Conservation (phyloP, 495 filamentous ascomycete genomes). For the Aspergillus conjunctus region DNA sequence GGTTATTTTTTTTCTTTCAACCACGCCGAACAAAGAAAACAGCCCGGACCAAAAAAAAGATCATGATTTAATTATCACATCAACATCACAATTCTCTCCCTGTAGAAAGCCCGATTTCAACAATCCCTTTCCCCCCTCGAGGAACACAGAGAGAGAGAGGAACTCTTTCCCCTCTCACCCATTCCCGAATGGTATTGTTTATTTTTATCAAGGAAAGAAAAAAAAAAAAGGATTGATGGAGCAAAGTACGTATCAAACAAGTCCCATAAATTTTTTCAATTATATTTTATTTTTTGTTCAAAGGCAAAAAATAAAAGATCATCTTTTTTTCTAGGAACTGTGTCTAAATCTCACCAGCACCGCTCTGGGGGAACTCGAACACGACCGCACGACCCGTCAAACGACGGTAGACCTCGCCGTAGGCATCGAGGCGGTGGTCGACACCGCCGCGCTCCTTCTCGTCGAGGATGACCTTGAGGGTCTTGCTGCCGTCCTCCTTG, state of each 20-base stretch:
- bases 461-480: constrained; percentile 96
- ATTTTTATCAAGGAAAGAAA: too few species aligned
- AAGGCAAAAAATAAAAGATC: constrained; percentile 1
- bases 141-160: constrained; percentile 2
- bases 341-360: constrained; percentile 76
- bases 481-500: constrained; percentile 95
- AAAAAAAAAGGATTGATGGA: too few species aligned
- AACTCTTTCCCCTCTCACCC: too few species aligned
- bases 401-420: constrained; percentile 96
- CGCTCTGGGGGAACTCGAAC: constrained; percentile 96
- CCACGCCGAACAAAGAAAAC: constrained; percentile 27
- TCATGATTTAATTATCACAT: constrained; percentile 28
- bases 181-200: too few species aligned
- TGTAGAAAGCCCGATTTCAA: constrained; percentile 2
- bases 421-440: constrained; percentile 98
- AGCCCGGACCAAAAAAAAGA: constrained; percentile 23
- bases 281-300: not conserved
- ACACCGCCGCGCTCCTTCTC: constrained; percentile 99
- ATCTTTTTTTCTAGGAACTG: constrained; percentile 12
- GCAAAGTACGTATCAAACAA: too few species aligned
- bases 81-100: constrained; percentile 20
- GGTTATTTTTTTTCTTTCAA: constrained; percentile 26
- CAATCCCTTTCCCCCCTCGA: not conserved
- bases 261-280: not conserved
- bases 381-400: constrained; percentile 90